A percentile compares a stretch with the other conserved stretches of the same genome.
Conservation (phyloP, 441 rosid species). For the Gossypium davidsonii region DNA sequence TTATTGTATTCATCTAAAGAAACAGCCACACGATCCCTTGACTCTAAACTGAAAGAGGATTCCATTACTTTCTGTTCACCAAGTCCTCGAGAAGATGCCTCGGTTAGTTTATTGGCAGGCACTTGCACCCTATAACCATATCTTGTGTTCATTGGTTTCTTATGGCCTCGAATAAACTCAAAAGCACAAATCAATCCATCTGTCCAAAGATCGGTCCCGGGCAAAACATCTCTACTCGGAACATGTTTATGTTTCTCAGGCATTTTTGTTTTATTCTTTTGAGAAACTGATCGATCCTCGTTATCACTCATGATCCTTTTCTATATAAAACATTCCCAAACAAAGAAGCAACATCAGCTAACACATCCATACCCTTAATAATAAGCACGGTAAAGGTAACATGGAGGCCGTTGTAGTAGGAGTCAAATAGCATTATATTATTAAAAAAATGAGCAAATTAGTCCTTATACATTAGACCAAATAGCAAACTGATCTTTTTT, state of each 20-base stretch:
- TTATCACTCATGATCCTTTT: constrained; percentile 5
- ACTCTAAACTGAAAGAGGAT: constrained; percentile 14
- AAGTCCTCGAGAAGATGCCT: constrained; percentile 22
- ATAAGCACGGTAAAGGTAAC: neutral
- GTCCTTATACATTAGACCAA: too few species aligned
- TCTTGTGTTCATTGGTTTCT: constrained; percentile 30
- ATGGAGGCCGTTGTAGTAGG: too few species aligned
- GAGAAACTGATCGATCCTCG: constrained; percentile 21
- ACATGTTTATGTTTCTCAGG: constrained; percentile 24
- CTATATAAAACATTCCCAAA: constrained; percentile 13
- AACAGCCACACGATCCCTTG: constrained; percentile 26
- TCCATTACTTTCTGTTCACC: constrained; percentile 19
- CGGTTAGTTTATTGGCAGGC: constrained; percentile 27
- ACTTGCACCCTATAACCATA: constrained; percentile 24
- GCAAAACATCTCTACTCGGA: constrained; percentile 32
- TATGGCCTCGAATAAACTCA: constrained; percentile 52
- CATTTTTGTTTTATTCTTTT: constrained; percentile 22
- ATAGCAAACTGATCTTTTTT: too few species aligned
- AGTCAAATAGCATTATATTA: too few species aligned
- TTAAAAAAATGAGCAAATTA: too few species aligned
- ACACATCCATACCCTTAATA: neutral
- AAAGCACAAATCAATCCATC: constrained; percentile 90
- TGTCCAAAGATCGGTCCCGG: constrained; percentile 63
- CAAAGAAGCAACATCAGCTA: constrained; percentile 4
- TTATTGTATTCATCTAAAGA: constrained; percentile 34